Evolutionary conservation across 192 early-diverging fungal genomes (phyloP).

Genomic region (Geosiphon pyriformis): DNA sequence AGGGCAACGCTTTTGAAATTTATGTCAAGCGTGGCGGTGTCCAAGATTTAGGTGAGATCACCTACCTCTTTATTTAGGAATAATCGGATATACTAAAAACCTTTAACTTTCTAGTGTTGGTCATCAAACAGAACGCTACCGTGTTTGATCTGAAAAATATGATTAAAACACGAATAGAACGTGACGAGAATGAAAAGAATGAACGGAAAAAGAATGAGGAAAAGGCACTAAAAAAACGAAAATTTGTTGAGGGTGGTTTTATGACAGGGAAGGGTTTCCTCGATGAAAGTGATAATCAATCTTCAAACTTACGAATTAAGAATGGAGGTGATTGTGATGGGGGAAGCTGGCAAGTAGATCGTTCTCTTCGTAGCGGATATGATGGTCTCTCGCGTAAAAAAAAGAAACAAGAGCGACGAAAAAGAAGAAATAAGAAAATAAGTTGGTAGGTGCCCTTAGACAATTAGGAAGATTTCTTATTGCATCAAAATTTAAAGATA

Average conservation of each 20-base stretch:
- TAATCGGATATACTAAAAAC: no score
- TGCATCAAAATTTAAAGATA: background rate
- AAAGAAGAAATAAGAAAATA: conserved; percentile 1
- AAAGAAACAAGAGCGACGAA: background rate
- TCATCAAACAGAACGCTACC: conserved; percentile 18
- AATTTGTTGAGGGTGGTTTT: background rate
- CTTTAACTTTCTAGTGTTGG: conserved; percentile 10
- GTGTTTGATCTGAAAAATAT: conserved; percentile 15
- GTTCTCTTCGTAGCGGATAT: no score
- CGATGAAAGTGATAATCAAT: no score
- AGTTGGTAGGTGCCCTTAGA: conserved; percentile 10
- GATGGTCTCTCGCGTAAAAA: background rate
- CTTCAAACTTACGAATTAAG: background rate
- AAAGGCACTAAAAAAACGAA: background rate
- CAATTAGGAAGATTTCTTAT: background rate
- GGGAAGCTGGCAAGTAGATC: no score
- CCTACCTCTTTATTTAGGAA: no score
- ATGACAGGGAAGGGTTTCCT: no score
- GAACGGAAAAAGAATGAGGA: background rate
- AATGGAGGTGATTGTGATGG: background rate
- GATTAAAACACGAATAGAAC: background rate
- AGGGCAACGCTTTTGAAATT: conserved; percentile 21
- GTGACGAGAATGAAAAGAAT: background rate
- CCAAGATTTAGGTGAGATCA: conserved; percentile 13
- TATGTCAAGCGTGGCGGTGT: background rate